Percentiles rank a stretch among this genome's conserved stretches.
Conservation (phyloP, 225 moss, liverwort and hornwort genomes). For the Bryum argenteum region DNA sequence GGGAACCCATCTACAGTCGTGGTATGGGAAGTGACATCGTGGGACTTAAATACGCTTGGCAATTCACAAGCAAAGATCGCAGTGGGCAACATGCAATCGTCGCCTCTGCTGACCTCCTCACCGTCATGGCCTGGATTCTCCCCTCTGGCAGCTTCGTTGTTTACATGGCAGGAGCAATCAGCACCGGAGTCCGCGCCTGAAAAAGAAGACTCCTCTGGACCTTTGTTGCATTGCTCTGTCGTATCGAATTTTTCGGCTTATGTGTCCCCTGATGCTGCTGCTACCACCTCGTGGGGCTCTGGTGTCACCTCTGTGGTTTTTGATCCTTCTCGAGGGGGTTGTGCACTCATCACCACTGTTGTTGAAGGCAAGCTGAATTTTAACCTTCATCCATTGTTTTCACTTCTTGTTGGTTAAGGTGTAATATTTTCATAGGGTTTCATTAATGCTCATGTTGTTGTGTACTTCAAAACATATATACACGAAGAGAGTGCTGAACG, state of each 20-base stretch:
- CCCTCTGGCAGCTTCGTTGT: constrained; percentile 80
- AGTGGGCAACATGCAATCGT: constrained; percentile 56
- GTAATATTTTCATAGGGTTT: too few species aligned
- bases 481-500: too few species aligned
- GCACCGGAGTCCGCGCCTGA: constrained; percentile 53
- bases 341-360: constrained; percentile 71
- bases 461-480: too few species aligned
- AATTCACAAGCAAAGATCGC: constrained; percentile 67
- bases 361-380: constrained; percentile 70
- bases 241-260: constrained; percentile 92
- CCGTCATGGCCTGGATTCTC: constrained; percentile 86
- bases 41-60: constrained; percentile 58
- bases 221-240: constrained; percentile 80
- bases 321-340: constrained; percentile 90
- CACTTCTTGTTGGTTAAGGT: too few species aligned
- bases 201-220: constrained; percentile 70
- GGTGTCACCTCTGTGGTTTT: constrained; percentile 81
- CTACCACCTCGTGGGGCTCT: constrained; percentile 81
- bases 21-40: constrained; percentile 92
- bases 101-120: constrained; percentile 61
- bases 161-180: constrained; percentile 87
- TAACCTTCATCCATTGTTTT: too few species aligned
- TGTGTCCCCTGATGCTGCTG: constrained; percentile 73
- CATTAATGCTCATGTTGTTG: too few species aligned
- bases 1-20: constrained; percentile 95